Evolutionary conservation across 345 rosid species (phyloP).

Genomic region (Atalantia buxifolia): DNA sequence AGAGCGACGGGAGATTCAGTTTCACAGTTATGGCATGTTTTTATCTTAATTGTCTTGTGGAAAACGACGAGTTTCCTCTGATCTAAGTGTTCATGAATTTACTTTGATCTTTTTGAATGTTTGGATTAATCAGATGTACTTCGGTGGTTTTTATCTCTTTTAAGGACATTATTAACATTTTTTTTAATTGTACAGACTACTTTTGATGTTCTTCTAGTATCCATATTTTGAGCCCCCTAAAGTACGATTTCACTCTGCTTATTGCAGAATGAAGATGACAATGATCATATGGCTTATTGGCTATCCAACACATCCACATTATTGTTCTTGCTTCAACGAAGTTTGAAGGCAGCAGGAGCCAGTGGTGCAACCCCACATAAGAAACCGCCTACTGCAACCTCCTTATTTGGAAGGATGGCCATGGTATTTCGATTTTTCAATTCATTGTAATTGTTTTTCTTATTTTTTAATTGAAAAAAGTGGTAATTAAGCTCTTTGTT

Average conservation of each 20-base stretch:
- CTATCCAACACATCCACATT: conserved; percentile 82
- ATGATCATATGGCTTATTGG: conserved; percentile 98
- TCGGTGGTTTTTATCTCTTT: background rate
- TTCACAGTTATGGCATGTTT: background rate
- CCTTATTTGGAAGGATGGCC: conserved; percentile 95
- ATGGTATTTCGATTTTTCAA: conserved; percentile 48
- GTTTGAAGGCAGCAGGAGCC: conserved; percentile 73
- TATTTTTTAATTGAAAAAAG: conserved; percentile 3
- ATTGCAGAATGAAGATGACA: conserved; percentile 86
- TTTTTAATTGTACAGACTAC: background rate
- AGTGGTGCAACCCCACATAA: conserved; percentile 52
- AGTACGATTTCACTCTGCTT: background rate
- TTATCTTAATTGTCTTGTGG: background rate
- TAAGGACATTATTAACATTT: background rate
- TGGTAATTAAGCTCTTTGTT: conserved; percentile 9
- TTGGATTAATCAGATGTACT: background rate
- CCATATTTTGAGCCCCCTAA: background rate
- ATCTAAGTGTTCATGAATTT: background rate
- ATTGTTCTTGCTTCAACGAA: conserved; percentile 82
- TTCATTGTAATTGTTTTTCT: conserved; percentile 13
- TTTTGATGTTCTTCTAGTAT: no score
- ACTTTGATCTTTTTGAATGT: background rate
- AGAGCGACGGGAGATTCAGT: background rate
- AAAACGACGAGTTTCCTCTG: background rate
- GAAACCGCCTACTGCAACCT: conserved; percentile 79